Evolutionary conservation across 2,329 filamentous ascomycete genomes (phyloP).

Genomic region (Coniochaeta sp.): DNA sequence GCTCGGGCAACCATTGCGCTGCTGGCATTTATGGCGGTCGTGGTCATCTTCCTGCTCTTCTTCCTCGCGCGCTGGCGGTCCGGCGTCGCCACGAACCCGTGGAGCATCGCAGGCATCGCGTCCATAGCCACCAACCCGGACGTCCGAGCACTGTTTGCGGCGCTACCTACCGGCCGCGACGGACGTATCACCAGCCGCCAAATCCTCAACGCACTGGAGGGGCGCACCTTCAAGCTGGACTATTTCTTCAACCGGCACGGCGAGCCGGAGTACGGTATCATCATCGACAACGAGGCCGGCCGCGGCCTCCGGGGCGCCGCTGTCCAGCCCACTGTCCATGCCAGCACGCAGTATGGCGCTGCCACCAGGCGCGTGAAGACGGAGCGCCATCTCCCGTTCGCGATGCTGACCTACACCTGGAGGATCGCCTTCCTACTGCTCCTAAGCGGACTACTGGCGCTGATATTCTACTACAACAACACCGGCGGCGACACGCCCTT

Average conservation of each 20-base stretch:
- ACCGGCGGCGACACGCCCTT: constrained; percentile 26
- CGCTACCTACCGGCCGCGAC: constrained; percentile 12
- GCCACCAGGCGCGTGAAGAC: not conserved
- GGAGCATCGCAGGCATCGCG: constrained; percentile 25
- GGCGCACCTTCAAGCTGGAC: constrained; percentile 17
- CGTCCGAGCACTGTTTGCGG: constrained; percentile 13
- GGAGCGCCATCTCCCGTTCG: constrained; percentile 18
- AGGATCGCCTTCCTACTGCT: constrained; percentile 17
- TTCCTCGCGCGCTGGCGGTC: constrained; percentile 20
- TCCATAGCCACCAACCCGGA: constrained; percentile 16
- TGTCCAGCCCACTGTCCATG: not conserved
- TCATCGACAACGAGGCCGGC: constrained; percentile 11
- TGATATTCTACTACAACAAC: constrained; percentile 29
- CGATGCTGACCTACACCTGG: constrained; percentile 18
- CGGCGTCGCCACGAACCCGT: constrained; percentile 24
- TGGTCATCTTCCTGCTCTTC: constrained; percentile 15
- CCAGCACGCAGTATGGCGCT: not conserved
- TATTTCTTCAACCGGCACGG: constrained; percentile 17
- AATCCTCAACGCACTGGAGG: constrained; percentile 11
- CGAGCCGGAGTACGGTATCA: constrained; percentile 19
- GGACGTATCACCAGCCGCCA: constrained; percentile 9
- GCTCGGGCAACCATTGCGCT: constrained; percentile 18
- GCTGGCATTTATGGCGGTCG: constrained; percentile 19
- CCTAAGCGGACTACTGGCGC: constrained; percentile 18
- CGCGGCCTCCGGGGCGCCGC: not conserved